Base-by-base conservation (phyloP, 768 basidiomycete species). In the Asterophora lycoperdoides region DNA sequence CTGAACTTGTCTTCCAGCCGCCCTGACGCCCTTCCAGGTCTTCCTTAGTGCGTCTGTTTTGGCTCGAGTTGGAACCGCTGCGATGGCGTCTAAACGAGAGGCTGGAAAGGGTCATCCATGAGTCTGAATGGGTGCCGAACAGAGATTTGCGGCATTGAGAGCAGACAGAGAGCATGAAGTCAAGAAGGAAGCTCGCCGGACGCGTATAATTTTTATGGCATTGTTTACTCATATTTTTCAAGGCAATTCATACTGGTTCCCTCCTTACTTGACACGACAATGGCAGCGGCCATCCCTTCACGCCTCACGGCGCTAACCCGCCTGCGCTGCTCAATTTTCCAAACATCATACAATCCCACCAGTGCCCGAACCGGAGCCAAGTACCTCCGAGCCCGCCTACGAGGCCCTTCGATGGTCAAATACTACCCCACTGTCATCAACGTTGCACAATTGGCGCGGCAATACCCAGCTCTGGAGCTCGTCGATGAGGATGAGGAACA, bases 281-380 rank as follows among this genome's bases (percentile, higher is more conserved):
- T 71, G 66, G 63, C 73, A 30, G 60, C 64, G 8, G 58, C 78
- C n/a, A 56, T 68, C 4, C 72, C 76, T 17, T 69, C 76, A 32
- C 78, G 81, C 44, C 65, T 89, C n/a, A 68, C 73, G 11, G 71
- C 78, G n/a, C 72, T 93, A 53, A 76, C 67, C 1, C 76, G 78
- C 41, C 71, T 88, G 5, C 84, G 84, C 37, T 84, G 81, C 62
- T 62, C 74, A 35, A 79, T 97, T 45, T 95, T 97, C 61, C 81
- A 92, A 61, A 95, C 91, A 8, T 74, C 86, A 3, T 92, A 88
- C 69, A 97, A 97, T 68, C 94, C 94, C 0, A 77, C 77, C 2
- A 79, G 79, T 20, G 63, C 81, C 11, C 84, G 94, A 14, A 93
- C 89, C 0, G 95, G 95, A 14, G 86, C 92, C 20, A 97, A 97